Conservation (phyloP, 2,329 filamentous ascomycete species). For the Cladosporium sphaerospermum region DNA sequence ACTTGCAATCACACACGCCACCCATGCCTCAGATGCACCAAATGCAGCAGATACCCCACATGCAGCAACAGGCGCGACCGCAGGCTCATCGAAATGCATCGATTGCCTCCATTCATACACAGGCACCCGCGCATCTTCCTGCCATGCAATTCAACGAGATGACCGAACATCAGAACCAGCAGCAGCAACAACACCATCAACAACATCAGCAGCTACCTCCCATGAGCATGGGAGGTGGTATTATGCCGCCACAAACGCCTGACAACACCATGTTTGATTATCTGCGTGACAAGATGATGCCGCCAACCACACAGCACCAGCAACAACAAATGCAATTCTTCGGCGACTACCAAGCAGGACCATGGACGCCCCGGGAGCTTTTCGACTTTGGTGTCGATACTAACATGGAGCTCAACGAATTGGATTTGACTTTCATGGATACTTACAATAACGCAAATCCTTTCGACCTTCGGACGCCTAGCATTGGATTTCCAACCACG, state of each 20-base stretch:
- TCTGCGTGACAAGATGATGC: constrained; percentile 29
- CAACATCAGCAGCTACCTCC: constrained; percentile 16
- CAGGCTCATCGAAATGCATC: neutral
- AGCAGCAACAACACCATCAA: constrained; percentile 10
- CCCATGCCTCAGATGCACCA: constrained; percentile 10
- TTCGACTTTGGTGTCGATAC: constrained; percentile 41
- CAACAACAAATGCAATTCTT: constrained; percentile 22
- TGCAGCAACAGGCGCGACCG: constrained; percentile 16
- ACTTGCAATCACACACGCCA: constrained; percentile 10
- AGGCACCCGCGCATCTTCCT: constrained; percentile 13
- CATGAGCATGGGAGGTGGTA: constrained; percentile 23
- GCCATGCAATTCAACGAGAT: constrained; percentile 20
- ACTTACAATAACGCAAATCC: constrained; percentile 41
- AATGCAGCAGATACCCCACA: constrained; percentile 21
- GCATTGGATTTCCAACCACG: constrained; percentile 27
- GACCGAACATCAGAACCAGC: constrained; percentile 15
- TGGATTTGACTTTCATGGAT: constrained; percentile 41
- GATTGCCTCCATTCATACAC: constrained; percentile 1
- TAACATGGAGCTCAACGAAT: constrained; percentile 40
- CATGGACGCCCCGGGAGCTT: constrained; percentile 39
- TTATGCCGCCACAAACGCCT: constrained; percentile 25
- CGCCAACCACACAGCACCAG: constrained; percentile 15
- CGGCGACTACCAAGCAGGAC: constrained; percentile 29
- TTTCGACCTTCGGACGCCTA: constrained; percentile 32
- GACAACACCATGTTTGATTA: constrained; percentile 30